Percentiles rank a stretch among this genome's conserved stretches.
phyloP scores from a whole-genome alignment of 306 rosid genomes.

The Inga laurina region DNA sequence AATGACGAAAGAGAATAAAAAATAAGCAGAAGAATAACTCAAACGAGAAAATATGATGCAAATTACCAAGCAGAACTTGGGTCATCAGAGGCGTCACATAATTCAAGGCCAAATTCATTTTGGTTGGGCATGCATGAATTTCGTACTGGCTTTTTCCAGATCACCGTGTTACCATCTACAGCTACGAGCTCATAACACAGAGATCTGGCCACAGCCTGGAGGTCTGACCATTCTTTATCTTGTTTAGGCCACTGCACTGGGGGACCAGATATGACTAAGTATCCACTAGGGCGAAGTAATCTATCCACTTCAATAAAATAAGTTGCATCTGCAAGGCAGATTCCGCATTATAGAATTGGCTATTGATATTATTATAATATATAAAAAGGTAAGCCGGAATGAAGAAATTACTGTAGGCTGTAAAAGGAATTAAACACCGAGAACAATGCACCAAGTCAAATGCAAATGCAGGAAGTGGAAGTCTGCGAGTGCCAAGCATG shows the following conservation, averaged over 20 bases:
- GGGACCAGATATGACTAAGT: slow-evolving; percentile 90
- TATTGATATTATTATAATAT: slow-evolving; percentile 12
- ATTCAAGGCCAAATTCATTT: slow-evolving; percentile 81
- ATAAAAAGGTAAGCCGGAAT: slow-evolving; percentile 17
- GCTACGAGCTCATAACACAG: slow-evolving; percentile 90
- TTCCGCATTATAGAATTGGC: slow-evolving; percentile 32
- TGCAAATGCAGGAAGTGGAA: slow-evolving; percentile 91
- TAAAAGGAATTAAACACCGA: slow-evolving; percentile 95
- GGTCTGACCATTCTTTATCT: slow-evolving; percentile 99
- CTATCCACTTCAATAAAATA: slow-evolving; percentile 97
- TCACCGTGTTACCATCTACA: slow-evolving; percentile 89
- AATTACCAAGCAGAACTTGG: slow-evolving; percentile 86
- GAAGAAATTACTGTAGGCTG: slow-evolving; percentile 84
- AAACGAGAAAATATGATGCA: slow-evolving; percentile 11
- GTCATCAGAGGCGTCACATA: slow-evolving; percentile 78
- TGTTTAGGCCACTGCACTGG: slow-evolving; percentile 98
- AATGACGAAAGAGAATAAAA: slow-evolving; percentile 11
- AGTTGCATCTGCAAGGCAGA: slow-evolving; percentile 73
- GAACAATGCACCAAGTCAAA: slow-evolving; percentile 96
- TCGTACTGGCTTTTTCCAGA: slow-evolving; percentile 88
- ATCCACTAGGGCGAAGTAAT: slow-evolving; percentile 95
- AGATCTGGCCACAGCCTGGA: slow-evolving; percentile 91
- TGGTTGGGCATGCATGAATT: slow-evolving; percentile 80
- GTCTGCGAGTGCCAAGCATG: slow-evolving; percentile 98
- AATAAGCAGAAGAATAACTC: slow-evolving; percentile 1